Base-by-base conservation (phyloP, 23 red algal genomes). In the Pyropia haitanensis region DNA sequence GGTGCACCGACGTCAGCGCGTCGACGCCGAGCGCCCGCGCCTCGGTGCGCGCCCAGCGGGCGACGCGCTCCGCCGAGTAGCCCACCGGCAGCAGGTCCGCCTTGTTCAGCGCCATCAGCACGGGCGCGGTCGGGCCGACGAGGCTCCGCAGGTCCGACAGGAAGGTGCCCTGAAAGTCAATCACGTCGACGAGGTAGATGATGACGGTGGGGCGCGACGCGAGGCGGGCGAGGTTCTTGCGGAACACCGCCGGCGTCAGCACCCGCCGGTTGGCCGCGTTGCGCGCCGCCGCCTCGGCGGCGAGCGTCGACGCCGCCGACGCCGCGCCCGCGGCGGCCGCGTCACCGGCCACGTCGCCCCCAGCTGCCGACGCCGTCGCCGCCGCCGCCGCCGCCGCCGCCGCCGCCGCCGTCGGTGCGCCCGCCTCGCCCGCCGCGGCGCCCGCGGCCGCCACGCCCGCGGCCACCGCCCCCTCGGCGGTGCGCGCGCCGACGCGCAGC, bases 121-220 rank as follows among this genome's bases (percentile, higher is more conserved):
- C 60, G 9, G 85, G 85, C 27, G 72, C 91, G 29, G 72, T 81
- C 1, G 24, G 10, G 14, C 81, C 81, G 15, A 85, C 61, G 18
- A 98, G 74, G 54, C 74, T 61, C 26, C 65, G 54, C 6, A 98
- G 70, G 24, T 72, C 73, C n/a, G 61, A 51, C 58, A 98, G 64
- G 46, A 91, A 87, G 23, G 80, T 82, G 30, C 79, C 86, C 30
- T 80, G 73, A 67, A 98, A 90, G 63, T 98, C 94, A 50, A 98
- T 83, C 17, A 98, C 83, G 56, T 98, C 94, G 18, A 98, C 75
- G 49, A 98, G 71, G 59, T 85, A 98, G 33, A 98, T 78, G 31
- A 98, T 76, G 58, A 87, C 82, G 23, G 65, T 24, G 64, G 70
- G 76, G 27, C 58, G 56, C 20, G 34, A 56, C 25, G 56, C 51